phyloP scores from a whole-genome alignment of 176 grass and related monocot genomes.

The Miscanthus lutarioriparius region DNA sequence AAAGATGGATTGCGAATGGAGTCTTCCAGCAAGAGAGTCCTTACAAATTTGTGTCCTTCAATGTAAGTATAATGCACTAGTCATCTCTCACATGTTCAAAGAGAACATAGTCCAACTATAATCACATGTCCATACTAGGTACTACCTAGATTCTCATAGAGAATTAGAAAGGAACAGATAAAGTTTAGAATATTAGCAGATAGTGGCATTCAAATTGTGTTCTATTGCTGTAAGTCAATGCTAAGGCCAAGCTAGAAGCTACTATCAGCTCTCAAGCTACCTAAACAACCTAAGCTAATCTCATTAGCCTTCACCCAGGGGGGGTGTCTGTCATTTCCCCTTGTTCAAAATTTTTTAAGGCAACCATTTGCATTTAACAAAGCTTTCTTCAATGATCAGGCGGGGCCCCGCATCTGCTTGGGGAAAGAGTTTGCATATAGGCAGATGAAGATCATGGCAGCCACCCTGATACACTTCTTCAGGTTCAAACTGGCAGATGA shows the following conservation, averaged over 20 bases:
- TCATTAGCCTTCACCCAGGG: neutral
- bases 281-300: conserved; percentile 1
- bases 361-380: conserved; percentile 6
- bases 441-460: conserved; percentile 71
- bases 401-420: conserved; percentile 60
- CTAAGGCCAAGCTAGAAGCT: neutral
- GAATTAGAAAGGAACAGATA: neutral
- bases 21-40: conserved; percentile 55
- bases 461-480: conserved; percentile 58
- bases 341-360: neutral
- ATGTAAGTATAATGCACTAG: conserved; percentile 37
- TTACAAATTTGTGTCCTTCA: conserved; percentile 65
- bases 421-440: conserved; percentile 83
- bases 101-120: neutral
- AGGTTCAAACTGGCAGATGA: conserved; percentile 67
- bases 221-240: neutral
- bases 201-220: conserved; percentile 5
- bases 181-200: conserved; percentile 7
- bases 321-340: neutral
- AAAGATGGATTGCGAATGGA: conserved; percentile 66
- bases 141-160: neutral
- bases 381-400: conserved; percentile 38
- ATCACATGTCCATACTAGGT: neutral
- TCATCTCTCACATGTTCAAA: conserved; percentile 5
- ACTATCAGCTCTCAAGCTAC: conserved; percentile 1